Evolutionary conservation across 179 eudicot species (phyloP).

Genomic region (Silene noctiflora): DNA sequence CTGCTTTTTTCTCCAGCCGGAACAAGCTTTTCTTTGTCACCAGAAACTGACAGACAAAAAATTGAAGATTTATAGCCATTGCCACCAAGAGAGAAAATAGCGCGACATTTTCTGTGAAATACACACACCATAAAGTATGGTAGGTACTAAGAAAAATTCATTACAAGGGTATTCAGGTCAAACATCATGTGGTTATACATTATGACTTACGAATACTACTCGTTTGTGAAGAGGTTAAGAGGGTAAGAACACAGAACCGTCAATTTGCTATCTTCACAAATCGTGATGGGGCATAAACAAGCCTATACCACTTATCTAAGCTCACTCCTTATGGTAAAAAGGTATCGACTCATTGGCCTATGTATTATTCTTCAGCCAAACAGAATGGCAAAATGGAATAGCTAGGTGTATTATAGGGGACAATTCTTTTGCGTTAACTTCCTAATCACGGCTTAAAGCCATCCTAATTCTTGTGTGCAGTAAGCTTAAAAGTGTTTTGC

Average conservation of each 20-base stretch:
- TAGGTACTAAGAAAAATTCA: background rate
- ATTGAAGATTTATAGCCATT: background rate
- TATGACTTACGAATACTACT: too few relatives aligned
- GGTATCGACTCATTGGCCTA: background rate
- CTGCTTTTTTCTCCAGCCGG: conserved; percentile 51
- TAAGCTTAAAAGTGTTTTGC: background rate
- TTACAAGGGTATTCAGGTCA: background rate
- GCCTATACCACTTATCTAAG: background rate
- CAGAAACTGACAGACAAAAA: conserved; percentile 32
- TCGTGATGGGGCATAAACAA: too few relatives aligned
- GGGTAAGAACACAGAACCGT: too few relatives aligned
- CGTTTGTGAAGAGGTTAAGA: too few relatives aligned
- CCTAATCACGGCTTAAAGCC: background rate
- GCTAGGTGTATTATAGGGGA: background rate
- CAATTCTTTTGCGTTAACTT: background rate
- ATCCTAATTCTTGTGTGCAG: background rate
- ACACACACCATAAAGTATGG: too few relatives aligned
- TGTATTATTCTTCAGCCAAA: conserved; percentile 5
- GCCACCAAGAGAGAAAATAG: background rate
- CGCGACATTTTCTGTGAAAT: background rate
- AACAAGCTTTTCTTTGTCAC: conserved; percentile 50
- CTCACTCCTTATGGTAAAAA: background rate
- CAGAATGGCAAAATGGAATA: background rate
- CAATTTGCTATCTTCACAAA: too few relatives aligned
- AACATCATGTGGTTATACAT: background rate